A percentile compares a stretch with the other conserved stretches of the same genome.
These are phyloP conservation scores for Geotrichum bryndzae DNA, from an alignment of 1,139 yeast genomes.

Conservation along the genomic window DNA sequence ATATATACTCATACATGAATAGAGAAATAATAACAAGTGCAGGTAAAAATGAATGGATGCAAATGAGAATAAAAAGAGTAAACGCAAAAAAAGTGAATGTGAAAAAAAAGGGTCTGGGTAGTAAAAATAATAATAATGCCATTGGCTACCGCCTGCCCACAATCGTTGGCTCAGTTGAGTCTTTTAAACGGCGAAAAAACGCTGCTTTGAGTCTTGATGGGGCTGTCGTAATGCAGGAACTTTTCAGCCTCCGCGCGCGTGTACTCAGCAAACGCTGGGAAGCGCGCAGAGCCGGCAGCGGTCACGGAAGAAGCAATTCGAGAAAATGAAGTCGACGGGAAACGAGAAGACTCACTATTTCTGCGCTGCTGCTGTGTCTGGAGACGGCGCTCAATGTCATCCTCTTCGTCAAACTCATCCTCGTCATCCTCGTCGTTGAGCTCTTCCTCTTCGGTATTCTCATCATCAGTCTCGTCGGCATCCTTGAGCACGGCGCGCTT, in stretches of 20 bases:
- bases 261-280: conserved; percentile 9
- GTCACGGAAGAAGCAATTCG: not conserved
- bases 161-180: not conserved
- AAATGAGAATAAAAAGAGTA: not conserved
- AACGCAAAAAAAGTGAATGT: not conserved
- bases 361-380: not conserved
- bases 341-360: not conserved
- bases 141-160: not conserved
- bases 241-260: conserved; percentile 14
- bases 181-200: conserved; percentile 22
- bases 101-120: not conserved
- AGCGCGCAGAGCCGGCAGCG: not conserved
- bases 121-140: not conserved
- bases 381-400: not conserved
- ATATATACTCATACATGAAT: not conserved
- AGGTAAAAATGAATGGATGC: not conserved
- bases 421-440: conserved; percentile 1
- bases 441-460: conserved; percentile 10
- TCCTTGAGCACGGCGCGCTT: conserved; percentile 38
- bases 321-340: not conserved
- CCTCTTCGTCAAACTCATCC: not conserved
- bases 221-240: conserved; percentile 27
- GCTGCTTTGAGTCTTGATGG: conserved; percentile 29
- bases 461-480: conserved; percentile 18
- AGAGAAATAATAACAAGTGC: not conserved